Evolutionary conservation across 1,139 yeast species (phyloP).

Genomic region (Pichia sp.): DNA sequence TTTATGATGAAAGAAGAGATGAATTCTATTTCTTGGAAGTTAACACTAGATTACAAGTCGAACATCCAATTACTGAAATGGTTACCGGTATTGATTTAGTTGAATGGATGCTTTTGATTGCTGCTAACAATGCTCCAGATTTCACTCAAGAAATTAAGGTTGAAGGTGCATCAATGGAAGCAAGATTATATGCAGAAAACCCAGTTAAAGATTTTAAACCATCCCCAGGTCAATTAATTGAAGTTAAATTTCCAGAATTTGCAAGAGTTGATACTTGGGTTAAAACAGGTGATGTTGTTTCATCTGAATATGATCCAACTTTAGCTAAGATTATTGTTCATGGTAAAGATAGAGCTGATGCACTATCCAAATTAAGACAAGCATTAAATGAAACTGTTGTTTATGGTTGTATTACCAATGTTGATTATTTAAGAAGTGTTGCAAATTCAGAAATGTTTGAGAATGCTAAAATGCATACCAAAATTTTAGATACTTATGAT

Average conservation of each 20-base stretch:
- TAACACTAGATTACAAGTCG: constrained; percentile 94
- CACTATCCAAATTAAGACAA: constrained; percentile 62
- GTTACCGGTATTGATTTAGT: constrained; percentile 92
- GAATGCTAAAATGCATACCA: constrained; percentile 77
- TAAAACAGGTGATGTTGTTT: constrained; percentile 76
- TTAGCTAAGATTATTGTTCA: constrained; percentile 93
- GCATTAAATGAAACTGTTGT: constrained; percentile 85
- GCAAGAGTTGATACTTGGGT: constrained; percentile 96
- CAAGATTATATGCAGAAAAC: constrained; percentile 91
- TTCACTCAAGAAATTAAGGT: constrained; percentile 52
- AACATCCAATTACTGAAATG: constrained; percentile 94
- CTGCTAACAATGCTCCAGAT: constrained; percentile 83
- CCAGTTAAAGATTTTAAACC: constrained; percentile 94
- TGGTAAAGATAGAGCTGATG: constrained; percentile 82
- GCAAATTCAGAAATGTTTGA: constrained; percentile 80
- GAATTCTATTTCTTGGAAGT: constrained; percentile 93
- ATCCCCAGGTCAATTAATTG: constrained; percentile 89
- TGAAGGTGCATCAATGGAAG: constrained; percentile 92
- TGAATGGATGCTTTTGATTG: constrained; percentile 92
- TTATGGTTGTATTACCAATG: constrained; percentile 81
- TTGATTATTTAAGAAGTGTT: constrained; percentile 82
- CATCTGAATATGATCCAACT: constrained; percentile 95
- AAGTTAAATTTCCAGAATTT: constrained; percentile 77
- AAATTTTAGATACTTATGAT: constrained; percentile 74
- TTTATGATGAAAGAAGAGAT: constrained; percentile 77